phyloP scores from a whole-genome alignment of 352 stramenopile species.

The Pythium rhizo-oryzae region DNA sequence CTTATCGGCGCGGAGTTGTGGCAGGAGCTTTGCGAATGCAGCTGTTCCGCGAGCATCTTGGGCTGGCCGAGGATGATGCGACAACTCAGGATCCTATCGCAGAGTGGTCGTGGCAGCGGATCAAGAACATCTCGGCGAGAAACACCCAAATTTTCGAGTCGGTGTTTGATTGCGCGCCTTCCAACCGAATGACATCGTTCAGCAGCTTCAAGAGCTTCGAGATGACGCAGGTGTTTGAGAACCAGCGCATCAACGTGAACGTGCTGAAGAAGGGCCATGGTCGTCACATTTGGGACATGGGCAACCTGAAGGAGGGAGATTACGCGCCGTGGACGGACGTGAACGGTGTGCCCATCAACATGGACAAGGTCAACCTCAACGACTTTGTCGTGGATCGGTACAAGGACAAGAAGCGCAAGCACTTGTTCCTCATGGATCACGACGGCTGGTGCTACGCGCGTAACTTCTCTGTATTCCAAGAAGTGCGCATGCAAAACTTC shows the following conservation, averaged over 20 bases:
- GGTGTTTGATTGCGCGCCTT: slow-evolving; percentile 85
- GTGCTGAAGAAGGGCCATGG: slow-evolving; percentile 42
- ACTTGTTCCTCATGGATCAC: slow-evolving; percentile 85
- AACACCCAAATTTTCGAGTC: slow-evolving; percentile 84
- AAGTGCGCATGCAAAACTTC: slow-evolving; percentile 78
- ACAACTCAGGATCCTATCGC: slow-evolving; percentile 57
- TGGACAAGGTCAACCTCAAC: slow-evolving; percentile 71
- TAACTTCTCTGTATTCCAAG: slow-evolving; percentile 89
- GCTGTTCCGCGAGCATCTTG: slow-evolving; percentile 84
- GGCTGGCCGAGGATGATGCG: slow-evolving; percentile 59
- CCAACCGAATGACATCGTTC: slow-evolving; percentile 81
- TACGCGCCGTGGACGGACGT: slow-evolving; percentile 87
- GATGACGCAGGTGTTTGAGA: slow-evolving; percentile 87
- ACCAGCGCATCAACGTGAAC: slow-evolving; percentile 85
- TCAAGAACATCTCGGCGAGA: slow-evolving; percentile 50
- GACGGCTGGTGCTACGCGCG: slow-evolving; percentile 87
- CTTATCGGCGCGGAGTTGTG: slow-evolving; percentile 61
- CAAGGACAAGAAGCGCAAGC: slow-evolving; percentile 80
- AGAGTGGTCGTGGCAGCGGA: slow-evolving; percentile 67
- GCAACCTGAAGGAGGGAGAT: slow-evolving; percentile 81
- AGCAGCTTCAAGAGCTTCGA: slow-evolving; percentile 76
- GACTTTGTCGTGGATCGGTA: slow-evolving; percentile 82
- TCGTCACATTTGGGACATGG: slow-evolving; percentile 71
- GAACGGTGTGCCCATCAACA: slow-evolving; percentile 80
- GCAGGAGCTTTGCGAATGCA: slow-evolving; percentile 74